These are phyloP conservation scores for Ambrosiella beaveri DNA, from an alignment of 2,329 filamentous ascomycete genomes.

Conservation along the genomic window DNA sequence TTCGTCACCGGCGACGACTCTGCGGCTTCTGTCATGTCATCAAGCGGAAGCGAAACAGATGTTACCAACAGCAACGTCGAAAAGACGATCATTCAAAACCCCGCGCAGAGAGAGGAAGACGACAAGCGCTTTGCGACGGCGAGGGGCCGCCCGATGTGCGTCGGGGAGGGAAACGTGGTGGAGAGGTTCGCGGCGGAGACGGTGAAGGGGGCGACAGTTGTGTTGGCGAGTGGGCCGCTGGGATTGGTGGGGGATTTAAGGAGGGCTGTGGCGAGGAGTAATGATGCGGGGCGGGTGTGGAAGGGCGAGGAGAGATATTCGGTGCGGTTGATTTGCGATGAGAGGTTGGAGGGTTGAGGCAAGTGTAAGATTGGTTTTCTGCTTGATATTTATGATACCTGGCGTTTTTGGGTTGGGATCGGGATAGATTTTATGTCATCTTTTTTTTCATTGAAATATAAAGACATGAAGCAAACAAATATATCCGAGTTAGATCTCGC, in stretches of 20 bases:
- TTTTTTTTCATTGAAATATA: background rate
- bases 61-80: conserved; percentile 2
- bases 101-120: background rate
- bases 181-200: conserved; percentile 30
- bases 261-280: conserved; percentile 33
- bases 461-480: background rate
- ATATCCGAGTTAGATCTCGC: background rate
- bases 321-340: conserved; percentile 41
- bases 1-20: conserved; percentile 38
- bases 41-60: background rate
- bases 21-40: background rate
- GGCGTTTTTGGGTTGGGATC: background rate
- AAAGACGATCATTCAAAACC: background rate
- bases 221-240: conserved; percentile 43
- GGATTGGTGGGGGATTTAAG: conserved; percentile 43
- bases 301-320: conserved; percentile 37
- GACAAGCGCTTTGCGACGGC: conserved; percentile 16
- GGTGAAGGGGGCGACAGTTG: conserved; percentile 31
- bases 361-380: background rate
- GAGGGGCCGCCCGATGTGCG: conserved; percentile 26
- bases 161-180: conserved; percentile 22
- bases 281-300: conserved; percentile 37
- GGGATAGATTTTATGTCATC: background rate
- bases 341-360: conserved; percentile 35
- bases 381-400: background rate